phyloP scores from a whole-genome alignment of 2,329 filamentous ascomycete species.

The Aspergillus puulaauensis region DNA sequence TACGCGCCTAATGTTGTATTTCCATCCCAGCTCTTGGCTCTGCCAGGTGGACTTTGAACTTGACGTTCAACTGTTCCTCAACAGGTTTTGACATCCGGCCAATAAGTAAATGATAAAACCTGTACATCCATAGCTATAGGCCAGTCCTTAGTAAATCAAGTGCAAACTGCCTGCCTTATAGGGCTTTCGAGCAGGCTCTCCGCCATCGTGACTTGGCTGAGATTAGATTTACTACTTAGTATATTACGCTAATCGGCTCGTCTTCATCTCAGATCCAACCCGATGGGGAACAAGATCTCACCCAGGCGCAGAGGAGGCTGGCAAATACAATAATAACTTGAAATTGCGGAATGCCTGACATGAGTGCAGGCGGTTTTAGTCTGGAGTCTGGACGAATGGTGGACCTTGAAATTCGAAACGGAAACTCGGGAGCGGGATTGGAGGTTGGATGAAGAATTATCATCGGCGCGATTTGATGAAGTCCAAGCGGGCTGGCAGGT shows the following conservation, averaged over 20 bases:
- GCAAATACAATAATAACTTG: not conserved
- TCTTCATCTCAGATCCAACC: conserved; percentile 5
- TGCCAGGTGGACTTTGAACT: no score
- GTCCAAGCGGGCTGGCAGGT: not conserved
- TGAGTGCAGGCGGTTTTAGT: not conserved
- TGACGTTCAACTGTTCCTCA: no score
- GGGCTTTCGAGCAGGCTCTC: not conserved
- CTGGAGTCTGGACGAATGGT: not conserved
- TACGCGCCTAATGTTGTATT: not conserved
- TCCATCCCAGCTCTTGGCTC: not conserved
- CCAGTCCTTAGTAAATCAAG: not conserved
- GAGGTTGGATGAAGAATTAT: not conserved
- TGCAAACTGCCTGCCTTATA: not conserved
- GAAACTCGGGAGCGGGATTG: not conserved
- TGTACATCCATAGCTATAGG: not conserved
- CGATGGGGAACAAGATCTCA: not conserved
- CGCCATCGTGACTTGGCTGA: not conserved
- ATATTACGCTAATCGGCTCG: conserved; percentile 1
- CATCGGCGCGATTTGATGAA: not conserved
- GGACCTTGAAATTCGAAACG: not conserved
- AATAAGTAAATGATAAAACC: not conserved
- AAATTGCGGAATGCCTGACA: not conserved
- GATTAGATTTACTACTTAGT: not conserved
- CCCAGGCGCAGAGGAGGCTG: not conserved
- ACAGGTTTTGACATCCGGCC: no score